Evolutionary conservation across 1,139 yeast genomes (phyloP).

Genomic region (Lodderomyces orthopsilosis): DNA sequence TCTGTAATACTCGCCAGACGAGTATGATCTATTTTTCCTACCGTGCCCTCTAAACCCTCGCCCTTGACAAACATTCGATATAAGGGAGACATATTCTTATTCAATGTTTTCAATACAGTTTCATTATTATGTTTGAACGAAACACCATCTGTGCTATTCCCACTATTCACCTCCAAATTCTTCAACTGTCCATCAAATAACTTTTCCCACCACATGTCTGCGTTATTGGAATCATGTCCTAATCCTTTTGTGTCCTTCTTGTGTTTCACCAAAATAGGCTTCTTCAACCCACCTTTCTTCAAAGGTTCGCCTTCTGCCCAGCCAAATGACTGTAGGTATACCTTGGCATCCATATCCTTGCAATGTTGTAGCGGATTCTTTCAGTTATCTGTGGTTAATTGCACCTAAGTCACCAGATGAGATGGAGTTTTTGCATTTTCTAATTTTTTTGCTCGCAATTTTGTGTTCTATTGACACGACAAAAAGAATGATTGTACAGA

Average conservation of each 20-base stretch:
- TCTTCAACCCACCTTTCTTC: slow-evolving; percentile 72
- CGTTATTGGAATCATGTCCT: slow-evolving; percentile 66
- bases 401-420: too few relatives aligned
- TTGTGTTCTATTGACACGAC: background rate
- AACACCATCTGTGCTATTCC: slow-evolving; percentile 21
- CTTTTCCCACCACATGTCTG: slow-evolving; percentile 97
- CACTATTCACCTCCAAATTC: slow-evolving; percentile 58
- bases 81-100: slow-evolving; percentile 56
- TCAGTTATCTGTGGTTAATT: too few relatives aligned
- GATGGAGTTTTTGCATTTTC: slow-evolving; percentile 1
- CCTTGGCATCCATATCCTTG: slow-evolving; percentile 66
- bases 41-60: slow-evolving; percentile 78
- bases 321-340: slow-evolving; percentile 74
- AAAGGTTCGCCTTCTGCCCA: slow-evolving; percentile 93
- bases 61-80: slow-evolving; percentile 83
- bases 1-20: slow-evolving; percentile 18
- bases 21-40: slow-evolving; percentile 36
- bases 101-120: slow-evolving; percentile 27
- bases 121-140: slow-evolving; percentile 44
- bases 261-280: slow-evolving; percentile 86
- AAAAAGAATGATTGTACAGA: background rate
- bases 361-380: slow-evolving; percentile 3
- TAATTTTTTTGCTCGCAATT: slow-evolving; percentile 2
- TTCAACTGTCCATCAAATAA: slow-evolving; percentile 91
- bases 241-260: slow-evolving; percentile 88